Evolutionary conservation across 1,284 basidiomycete species (phyloP), one percentile per base, ranked within the genome.

Genomic region (Boletus semigastroideus): DNA sequence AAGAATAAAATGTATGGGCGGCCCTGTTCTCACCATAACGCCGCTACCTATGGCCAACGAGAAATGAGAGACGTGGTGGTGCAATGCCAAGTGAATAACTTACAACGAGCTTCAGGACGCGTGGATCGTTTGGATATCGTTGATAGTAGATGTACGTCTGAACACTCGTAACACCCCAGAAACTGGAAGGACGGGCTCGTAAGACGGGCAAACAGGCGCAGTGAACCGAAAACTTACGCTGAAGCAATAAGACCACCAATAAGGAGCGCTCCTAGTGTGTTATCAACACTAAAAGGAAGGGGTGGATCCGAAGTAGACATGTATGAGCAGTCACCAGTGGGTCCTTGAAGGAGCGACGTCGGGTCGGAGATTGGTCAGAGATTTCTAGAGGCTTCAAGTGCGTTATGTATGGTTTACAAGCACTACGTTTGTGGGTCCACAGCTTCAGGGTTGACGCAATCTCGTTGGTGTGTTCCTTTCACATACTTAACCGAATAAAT

Each of bases 161-260:
- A 11, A 75, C 70, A 51, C 77, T 80, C 9, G 80, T 82, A 5
- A 83, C 64, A 3, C 82, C 82, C 73, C 78, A 84, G 12, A 84
- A 64, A 22, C 82, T 84, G 34, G n/a, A 43, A 37, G 16, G 43
- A 10, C n/a, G 8, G 30, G 0, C 5, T 31, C 16, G 19, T 42
- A 10, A 42, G 31, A 42, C 17, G 25, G 19, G 10, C 5, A 5
- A 4, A 1, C 10, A 16, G 4, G 1, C 8, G 17, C 0, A 4
- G 10, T 27, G 5, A 20, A 12, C 9, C 0, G 16, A 42, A 47
- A 36, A 43, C 52, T 20, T 63, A 80, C 79, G 74, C 73, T 60
- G 77, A 72, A 5, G 78, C 75, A 19, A 74, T 52, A 44, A 79
- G 65, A 6, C 73, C 10, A 10, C 78, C 79, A 10, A 80, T 48